These are phyloP conservation scores for Vitis hybrid DNA, from an alignment of 177 flowering plant genomes.

Conservation along the genomic window DNA sequence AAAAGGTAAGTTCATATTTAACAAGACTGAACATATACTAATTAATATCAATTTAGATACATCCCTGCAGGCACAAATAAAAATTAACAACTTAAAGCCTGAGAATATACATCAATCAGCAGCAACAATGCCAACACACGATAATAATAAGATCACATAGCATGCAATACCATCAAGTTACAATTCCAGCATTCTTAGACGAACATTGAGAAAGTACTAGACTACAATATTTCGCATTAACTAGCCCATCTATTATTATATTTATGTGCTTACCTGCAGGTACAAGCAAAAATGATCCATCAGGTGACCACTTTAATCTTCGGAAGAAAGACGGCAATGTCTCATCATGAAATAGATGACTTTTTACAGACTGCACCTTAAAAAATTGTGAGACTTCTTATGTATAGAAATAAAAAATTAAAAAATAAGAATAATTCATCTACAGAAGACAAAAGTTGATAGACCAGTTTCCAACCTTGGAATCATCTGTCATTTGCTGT, in stretches of 20 bases:
- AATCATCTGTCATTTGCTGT: slow-evolving; percentile 50
- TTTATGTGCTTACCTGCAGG: slow-evolving; percentile 74
- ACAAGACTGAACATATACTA: too few species aligned
- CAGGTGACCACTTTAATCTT: slow-evolving; percentile 97
- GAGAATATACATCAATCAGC: neutral
- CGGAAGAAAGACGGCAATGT: slow-evolving; percentile 97
- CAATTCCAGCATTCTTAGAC: neutral
- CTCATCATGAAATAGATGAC: slow-evolving; percentile 93
- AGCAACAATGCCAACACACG: neutral
- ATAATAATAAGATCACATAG: neutral
- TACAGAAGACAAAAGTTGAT: neutral
- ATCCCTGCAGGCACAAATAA: neutral
- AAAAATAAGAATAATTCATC: slow-evolving; percentile 1
- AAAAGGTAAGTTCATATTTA: too few species aligned
- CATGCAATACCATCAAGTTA: neutral
- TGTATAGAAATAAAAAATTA: slow-evolving; percentile 3
- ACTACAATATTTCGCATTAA: too few species aligned
- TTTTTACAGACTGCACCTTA: slow-evolving; percentile 44
- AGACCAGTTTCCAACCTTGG: slow-evolving; percentile 54
- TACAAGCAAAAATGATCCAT: slow-evolving; percentile 89
- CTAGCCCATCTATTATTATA: neutral
- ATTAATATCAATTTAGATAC: neutral
- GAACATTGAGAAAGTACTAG: neutral
- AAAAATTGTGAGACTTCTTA: slow-evolving; percentile 12
- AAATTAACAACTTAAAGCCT: neutral